Base-by-base conservation (phyloP, 192 early-diverging fungal genomes). In the Backusella liffmaniae region DNA sequence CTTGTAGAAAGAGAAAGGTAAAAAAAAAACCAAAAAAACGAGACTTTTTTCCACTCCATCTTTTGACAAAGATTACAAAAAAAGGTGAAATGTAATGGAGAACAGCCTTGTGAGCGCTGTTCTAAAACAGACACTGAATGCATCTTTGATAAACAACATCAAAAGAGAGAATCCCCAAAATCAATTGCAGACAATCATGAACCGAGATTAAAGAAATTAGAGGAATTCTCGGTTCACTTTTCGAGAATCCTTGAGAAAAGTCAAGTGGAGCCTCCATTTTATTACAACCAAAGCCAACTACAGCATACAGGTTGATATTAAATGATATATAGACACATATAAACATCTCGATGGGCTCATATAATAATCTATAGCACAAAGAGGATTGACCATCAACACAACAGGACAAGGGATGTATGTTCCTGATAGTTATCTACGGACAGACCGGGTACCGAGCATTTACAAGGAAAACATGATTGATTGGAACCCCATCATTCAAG, bases 1-100 rank as follows among this genome's bases (percentile, higher is more conserved):
- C 67, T 9, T 77, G 76, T 66, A 32, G 76, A 18, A 77, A 77
- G 73, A 72, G 71, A 72, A 77, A 76, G 75, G 75, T 76, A 76
- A 8, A 29, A 16, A 35, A 4, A 29, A 29, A 59, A 21, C 23
- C 2, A 53, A 53, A 53, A 53, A 53, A 7, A 16, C 16, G n/a
- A 26, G 6, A 4, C 9, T 1, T 26, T 62, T 62, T 23, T 62
- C 15, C 42, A 44, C 3, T 44, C 42, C 15, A 49, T 7, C 16
- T 49, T 12, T 62, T 23, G 4, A 53, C 23, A 21, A 56, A 12
- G 2, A 32, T 2, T 32, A 32, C 32, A 2, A 59, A 23, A 59
- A n/a, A 16, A 77, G 71, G 70, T 77, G 1, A 77, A 77, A 37
- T 77, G 76, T 65, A 44, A 77, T 73, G 76, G 76, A 0, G 59